Base-by-base conservation (phyloP, 1,139 yeast species). In the Hyphopichia fennica region DNA sequence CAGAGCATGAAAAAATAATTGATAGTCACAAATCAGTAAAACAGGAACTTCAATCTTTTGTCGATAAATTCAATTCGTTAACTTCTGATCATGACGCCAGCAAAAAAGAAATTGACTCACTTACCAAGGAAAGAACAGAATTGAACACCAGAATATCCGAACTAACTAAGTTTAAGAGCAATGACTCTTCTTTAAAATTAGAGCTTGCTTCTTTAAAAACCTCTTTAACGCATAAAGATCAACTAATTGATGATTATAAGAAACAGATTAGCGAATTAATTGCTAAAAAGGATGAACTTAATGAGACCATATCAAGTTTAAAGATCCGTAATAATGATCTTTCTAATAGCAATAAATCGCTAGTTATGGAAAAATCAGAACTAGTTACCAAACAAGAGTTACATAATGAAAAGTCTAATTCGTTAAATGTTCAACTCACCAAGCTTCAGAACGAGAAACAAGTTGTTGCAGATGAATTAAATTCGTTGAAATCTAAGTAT, bases 401-500 rank as follows among this genome's bases (percentile, higher is more conserved):
- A 43, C 53, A 67, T 25, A 46, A 62, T 48, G 68, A 73, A 46
- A 59, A 69, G 49, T 49, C 65, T 6, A 70, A 64, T 27, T 64
- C 72, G 0, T 50, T 67, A 38, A 56, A 63, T 33, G 46, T 57
- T 34, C 70, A 61, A 47, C 42, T 72, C 35, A 59, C 64, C 37
- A 76, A 72, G 39, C 53, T 76, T 25, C 76, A 72, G 44, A 56
- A 66, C 22, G 85, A 81, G 41, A 80, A 78, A 46, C 85, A 84
- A 41, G 67, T 66, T 27, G 52, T 81, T 10, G 53, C 63, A 3
- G 79, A 77, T 41, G 77, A 81, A 43, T 61, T 77, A 13, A 79
- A 75, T 22, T 74, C 72, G n/a, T 53, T 81, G 18, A 77, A 73
- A 45, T 74, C 69, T 41, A 80, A 80, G 46, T 74, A 72, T 45